These are phyloP conservation scores for Brassica carinata DNA, from an alignment of 345 rosid genomes.

Conservation along the genomic window DNA sequence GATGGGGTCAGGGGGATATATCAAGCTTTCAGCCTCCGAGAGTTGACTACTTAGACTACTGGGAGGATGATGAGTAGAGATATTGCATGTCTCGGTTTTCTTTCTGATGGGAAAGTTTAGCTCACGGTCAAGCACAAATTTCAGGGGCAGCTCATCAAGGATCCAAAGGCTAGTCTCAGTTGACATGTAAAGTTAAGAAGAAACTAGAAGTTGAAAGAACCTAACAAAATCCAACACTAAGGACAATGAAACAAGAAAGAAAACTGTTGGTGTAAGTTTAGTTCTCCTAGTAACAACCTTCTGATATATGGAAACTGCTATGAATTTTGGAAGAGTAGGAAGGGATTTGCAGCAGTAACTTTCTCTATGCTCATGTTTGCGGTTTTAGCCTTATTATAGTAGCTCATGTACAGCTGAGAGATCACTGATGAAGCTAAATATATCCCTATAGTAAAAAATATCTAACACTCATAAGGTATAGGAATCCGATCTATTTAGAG, in stretches of 20 bases:
- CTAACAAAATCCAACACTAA: neutral
- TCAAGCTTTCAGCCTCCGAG: conserved; percentile 57
- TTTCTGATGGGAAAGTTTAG: conserved; percentile 20
- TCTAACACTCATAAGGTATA: conserved; percentile 1
- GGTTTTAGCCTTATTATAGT: conserved; percentile 12
- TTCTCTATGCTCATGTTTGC: conserved; percentile 7
- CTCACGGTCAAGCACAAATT: conserved; percentile 13
- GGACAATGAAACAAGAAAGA: conserved; percentile 12
- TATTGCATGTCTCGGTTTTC: conserved; percentile 7
- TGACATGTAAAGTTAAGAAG: conserved; percentile 1
- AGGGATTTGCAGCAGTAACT: conserved; percentile 17
- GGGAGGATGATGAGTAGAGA: conserved; percentile 48
- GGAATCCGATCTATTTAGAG: neutral
- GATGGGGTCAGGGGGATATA: conserved; percentile 79
- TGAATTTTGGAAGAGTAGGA: neutral
- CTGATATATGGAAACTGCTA: neutral
- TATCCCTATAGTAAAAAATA: conserved; percentile 10
- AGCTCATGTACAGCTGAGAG: conserved; percentile 1
- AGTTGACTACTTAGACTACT: conserved; percentile 53
- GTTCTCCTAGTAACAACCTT: conserved; percentile 15
- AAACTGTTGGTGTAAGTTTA: conserved; percentile 6
- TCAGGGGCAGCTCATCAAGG: conserved; percentile 17
- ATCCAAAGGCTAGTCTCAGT: conserved; percentile 4
- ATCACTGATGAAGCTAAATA: neutral
- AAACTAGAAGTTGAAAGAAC: conserved; percentile 15